Conservation (phyloP, 257 asterid genomes). For the Nicotiana attenuata region DNA sequence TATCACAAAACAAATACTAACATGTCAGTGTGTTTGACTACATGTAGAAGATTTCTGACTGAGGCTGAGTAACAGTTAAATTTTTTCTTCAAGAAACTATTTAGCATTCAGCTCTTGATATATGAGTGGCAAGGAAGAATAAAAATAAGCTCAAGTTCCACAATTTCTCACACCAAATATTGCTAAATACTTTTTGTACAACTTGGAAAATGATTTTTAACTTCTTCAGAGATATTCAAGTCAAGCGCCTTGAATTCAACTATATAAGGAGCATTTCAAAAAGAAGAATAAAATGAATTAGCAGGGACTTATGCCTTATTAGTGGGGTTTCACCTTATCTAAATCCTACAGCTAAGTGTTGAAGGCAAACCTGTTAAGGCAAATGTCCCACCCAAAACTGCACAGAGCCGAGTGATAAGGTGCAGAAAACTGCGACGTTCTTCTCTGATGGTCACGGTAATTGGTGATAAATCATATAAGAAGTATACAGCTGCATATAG, state of each 20-base stretch:
- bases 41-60: neutral
- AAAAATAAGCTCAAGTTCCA: neutral
- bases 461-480: constrained; percentile 93
- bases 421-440: constrained; percentile 98
- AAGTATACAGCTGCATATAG: constrained; percentile 77
- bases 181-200: neutral
- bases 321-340: neutral
- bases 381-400: constrained; percentile 96
- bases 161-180: neutral
- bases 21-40: neutral
- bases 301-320: neutral
- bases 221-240: neutral
- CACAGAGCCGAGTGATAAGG: constrained; percentile 94
- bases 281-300: neutral
- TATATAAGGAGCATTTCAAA: neutral
- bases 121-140: neutral
- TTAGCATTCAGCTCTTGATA: neutral
- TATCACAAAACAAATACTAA: constrained; percentile 19
- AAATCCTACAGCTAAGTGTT: neutral
- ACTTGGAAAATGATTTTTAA: neutral
- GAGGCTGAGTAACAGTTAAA: neutral
- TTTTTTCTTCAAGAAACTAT: neutral
- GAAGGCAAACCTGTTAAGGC: constrained; percentile 76
- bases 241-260: neutral
- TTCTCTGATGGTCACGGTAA: constrained; percentile 92